Conservation (phyloP, 129 eudicot species). For the Flaveria trinervia region DNA sequence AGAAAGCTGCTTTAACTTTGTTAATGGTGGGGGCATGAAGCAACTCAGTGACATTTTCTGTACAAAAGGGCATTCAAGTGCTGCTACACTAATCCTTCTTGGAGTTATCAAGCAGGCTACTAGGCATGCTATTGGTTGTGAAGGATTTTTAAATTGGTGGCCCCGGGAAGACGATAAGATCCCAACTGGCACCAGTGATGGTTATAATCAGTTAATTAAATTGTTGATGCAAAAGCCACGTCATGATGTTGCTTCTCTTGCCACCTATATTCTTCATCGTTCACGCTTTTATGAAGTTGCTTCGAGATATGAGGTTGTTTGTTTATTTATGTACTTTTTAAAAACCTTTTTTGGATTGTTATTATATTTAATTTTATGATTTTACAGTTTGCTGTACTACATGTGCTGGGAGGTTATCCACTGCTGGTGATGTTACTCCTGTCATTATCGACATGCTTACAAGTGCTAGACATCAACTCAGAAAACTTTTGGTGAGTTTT, state of each 20-base stretch:
- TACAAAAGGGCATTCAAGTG: conserved; percentile 46
- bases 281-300: conserved; percentile 81
- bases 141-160: conserved; percentile 98
- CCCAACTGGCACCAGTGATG: conserved; percentile 78
- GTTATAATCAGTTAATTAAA: conserved; percentile 79
- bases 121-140: conserved; percentile 84
- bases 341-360: conserved; percentile 17
- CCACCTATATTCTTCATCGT: conserved; percentile 86
- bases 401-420: conserved; percentile 62
- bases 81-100: conserved; percentile 65
- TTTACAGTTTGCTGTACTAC: conserved; percentile 66
- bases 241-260: conserved; percentile 92
- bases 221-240: conserved; percentile 77
- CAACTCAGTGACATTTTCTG: conserved; percentile 60
- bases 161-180: conserved; percentile 83
- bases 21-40: conserved; percentile 86
- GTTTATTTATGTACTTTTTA: not conserved
- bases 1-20: conserved; percentile 94
- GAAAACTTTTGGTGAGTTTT: conserved; percentile 72
- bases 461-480: conserved; percentile 68
- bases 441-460: conserved; percentile 62
- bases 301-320: conserved; percentile 83
- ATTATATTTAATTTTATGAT: conserved; percentile 15
- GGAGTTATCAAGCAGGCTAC: conserved; percentile 94
- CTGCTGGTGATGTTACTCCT: conserved; percentile 39